Base-by-base conservation (phyloP, 208 protist species). In the Trypanosoma grayi region DNA sequence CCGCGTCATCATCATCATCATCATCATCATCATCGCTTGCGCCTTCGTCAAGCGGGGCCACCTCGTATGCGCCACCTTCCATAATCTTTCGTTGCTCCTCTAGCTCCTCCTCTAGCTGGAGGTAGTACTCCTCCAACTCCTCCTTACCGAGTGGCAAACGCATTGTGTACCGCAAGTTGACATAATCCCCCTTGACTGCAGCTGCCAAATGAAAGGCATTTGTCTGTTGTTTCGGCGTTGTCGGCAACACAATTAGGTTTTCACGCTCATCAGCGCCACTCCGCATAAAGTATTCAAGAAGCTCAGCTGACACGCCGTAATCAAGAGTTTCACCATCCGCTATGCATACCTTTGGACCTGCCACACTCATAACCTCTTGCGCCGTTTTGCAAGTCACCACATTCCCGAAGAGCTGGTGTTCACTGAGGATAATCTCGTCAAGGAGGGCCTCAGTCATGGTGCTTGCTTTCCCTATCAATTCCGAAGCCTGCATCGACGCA, bases 121-220 rank as follows among this genome's bases (percentile, higher is more conserved):
- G 47, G 70, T 93, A 95, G 69, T 91, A 95, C 68, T 87, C 77
- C 62, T 93, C 85, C 39, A 95, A 60, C 59, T 95, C 86, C 60
- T 92, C 90, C 20, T 77, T 83, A 43, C 72, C 84, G 5, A 95
- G 70, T 3, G 72, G 73, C 10, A 63, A 77, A 25, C 89, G 80
- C 13, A 70, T 72, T 14, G 66, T 76, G 50, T 81, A 80, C 1
- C 41, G 41, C 16, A 85, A 57, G 28, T 73, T 60, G 9, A 92
- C 53, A 31, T 3, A 18, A 47, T 81, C 71, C 16, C 79, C 73
- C 39, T 85, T 74, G 0, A 39, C 43, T 0, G 75, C 60, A 6
- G 66, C 43, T 0, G 76, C 63, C 0, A 91, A 54, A 13, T 40
- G 40, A 44, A 67, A 75, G 2, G 83, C 83, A 71, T 88, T 90